Base-by-base conservation (phyloP, 805 yeast genomes). In the Tetrapisispora iriomotensis region DNA sequence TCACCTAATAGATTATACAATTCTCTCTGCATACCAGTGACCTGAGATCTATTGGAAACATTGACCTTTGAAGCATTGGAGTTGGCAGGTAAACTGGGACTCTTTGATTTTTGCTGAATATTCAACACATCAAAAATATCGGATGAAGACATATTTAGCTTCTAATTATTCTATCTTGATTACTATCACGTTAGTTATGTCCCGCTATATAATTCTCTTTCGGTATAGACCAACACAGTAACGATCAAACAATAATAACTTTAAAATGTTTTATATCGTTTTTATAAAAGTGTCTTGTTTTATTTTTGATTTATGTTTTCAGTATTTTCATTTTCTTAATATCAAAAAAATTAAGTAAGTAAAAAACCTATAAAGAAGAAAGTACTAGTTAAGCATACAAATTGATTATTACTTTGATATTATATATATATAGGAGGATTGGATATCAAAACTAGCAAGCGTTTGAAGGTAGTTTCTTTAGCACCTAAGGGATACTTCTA, bases 1-100 rank as follows among this genome's bases (percentile, higher is more conserved):
- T 92, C 88, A 5, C 99, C 98, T 29, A 92, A 66, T 38, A 94
- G 69, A 47, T 82, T 82, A 60, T 82, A 88, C 39, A 92, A 66
- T 58, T 92, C 98, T 49, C 97, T 72, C 45, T 84, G 88, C 75
- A 90, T 82, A 20, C 95, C 95, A 2, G 77, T 66, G 33, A 69
- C 59, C 34, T 49, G 57, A 13, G 50, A 55, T 34, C 50, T 56
- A 24, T 18, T 37, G 1, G 20, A 9, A 4, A 7, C 23, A 26
- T 20, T 31, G 20, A 24, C 14, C 8, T 21, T 20, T 4, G 27
- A 40, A n/a, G 45, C 43, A 14, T 29, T 40, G 8, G 53, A 44
- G n/a, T 52, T 36, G 3, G 42, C n/a, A 10, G 44, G 41, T 9
- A 40, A 42, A 4, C 38, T 44, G 12, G 56, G 55, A 20, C 49